These are phyloP conservation scores for Penicillium sp. DNA, from an alignment of 2,329 filamentous ascomycete genomes.

Conservation along the genomic window DNA sequence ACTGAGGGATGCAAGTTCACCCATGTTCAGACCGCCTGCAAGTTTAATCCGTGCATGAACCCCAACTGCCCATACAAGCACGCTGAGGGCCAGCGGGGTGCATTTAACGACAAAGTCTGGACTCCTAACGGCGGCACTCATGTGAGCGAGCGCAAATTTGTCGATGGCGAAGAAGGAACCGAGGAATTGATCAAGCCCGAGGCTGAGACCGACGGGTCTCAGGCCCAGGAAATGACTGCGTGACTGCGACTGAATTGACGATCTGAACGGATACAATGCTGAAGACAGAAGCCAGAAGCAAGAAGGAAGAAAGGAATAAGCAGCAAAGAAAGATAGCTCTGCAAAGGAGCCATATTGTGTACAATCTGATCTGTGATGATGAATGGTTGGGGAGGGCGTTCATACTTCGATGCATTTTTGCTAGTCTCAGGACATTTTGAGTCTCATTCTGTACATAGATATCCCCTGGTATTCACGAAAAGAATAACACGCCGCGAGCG, in stretches of 20 bases:
- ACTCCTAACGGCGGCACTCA: conserved; percentile 63
- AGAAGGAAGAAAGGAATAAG: no score
- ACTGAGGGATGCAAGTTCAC: conserved; percentile 83
- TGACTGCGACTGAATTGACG: conserved; percentile 28
- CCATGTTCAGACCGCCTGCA: conserved; percentile 80
- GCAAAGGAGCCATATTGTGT: conserved; percentile 19
- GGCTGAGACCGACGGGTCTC: conserved; percentile 23
- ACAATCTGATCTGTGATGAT: conserved; percentile 27
- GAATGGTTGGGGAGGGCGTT: conserved; percentile 29
- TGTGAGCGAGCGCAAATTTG: conserved; percentile 85
- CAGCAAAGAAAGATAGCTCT: background rate
- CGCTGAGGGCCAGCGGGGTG: conserved; percentile 81
- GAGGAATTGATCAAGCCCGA: conserved; percentile 73
- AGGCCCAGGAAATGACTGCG: conserved; percentile 33
- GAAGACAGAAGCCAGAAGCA: background rate
- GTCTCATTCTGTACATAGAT: conserved; percentile 24
- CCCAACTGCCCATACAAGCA: conserved; percentile 86
- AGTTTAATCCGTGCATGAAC: conserved; percentile 88
- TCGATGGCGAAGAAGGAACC: conserved; percentile 59
- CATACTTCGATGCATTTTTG: conserved; percentile 25
- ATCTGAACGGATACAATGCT: background rate
- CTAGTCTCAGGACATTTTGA: conserved; percentile 11
- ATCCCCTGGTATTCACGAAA: conserved; percentile 18
- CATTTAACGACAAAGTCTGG: conserved; percentile 89
- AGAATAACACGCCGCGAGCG: conserved; percentile 13